phyloP scores from a whole-genome alignment of 805 yeast genomes.

The Grigorovia transvaalensis region DNA sequence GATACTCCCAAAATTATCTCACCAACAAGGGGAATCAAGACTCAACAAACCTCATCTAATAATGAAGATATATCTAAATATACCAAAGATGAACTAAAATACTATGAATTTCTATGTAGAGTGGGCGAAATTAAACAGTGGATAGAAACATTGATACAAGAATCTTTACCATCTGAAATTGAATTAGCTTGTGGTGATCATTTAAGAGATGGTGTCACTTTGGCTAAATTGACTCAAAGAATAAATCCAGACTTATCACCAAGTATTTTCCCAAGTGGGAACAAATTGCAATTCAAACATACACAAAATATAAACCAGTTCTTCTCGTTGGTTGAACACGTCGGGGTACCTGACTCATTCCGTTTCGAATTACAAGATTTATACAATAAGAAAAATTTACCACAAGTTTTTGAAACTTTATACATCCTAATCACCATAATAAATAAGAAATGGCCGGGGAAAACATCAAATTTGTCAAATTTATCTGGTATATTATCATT shows the following conservation, averaged over 20 bases:
- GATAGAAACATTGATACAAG: conserved; percentile 57
- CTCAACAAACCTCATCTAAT: not conserved
- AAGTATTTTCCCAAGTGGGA: conserved; percentile 44
- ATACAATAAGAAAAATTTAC: conserved; percentile 83
- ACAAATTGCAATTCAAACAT: conserved; percentile 72
- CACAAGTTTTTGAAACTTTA: conserved; percentile 86
- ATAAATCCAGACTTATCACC: conserved; percentile 58
- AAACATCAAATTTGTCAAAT: conserved; percentile 51
- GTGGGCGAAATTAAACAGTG: conserved; percentile 73
- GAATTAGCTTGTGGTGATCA: conserved; percentile 47
- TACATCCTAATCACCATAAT: conserved; percentile 79
- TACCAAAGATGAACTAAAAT: conserved; percentile 28
- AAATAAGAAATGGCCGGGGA: conserved; percentile 39
- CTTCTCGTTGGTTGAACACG: conserved; percentile 54
- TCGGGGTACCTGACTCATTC: conserved; percentile 78
- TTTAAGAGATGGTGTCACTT: conserved; percentile 71
- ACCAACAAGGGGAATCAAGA: not conserved
- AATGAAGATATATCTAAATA: conserved; percentile 2
- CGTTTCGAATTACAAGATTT: conserved; percentile 87
- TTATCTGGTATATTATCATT: conserved; percentile 52
- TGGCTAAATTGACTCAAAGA: conserved; percentile 67
- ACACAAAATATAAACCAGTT: conserved; percentile 87
- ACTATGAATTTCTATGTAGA: conserved; percentile 73
- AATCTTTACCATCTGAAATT: conserved; percentile 44
- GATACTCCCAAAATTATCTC: not conserved